Evolutionary conservation across 192 early-diverging fungal species (phyloP).

Genomic region (Backusella liffmaniae): DNA sequence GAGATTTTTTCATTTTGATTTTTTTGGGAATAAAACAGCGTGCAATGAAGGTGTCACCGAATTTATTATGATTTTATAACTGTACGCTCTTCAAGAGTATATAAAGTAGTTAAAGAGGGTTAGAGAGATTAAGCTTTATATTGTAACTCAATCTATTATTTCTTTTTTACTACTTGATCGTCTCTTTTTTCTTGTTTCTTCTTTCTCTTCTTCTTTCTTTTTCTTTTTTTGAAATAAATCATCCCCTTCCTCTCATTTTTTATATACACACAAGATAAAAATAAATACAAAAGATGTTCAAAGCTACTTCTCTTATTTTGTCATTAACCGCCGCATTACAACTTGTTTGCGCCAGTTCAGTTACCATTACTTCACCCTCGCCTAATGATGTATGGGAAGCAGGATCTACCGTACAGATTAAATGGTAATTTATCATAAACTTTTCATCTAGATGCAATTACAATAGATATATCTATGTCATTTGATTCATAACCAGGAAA

Average conservation of each 20-base stretch:
- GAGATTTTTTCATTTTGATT: neutral
- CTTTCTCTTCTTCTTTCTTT: neutral
- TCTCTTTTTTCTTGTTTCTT: neutral
- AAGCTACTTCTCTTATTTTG: neutral
- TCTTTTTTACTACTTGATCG: neutral
- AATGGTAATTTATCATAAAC: conserved; percentile 8
- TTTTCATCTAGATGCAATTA: neutral
- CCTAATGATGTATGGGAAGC: conserved; percentile 9
- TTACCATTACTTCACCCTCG: conserved; percentile 2
- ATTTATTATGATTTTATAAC: neutral
- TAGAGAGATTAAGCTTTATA: neutral
- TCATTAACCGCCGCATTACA: neutral
- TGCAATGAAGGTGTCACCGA: neutral
- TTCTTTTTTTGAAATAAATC: neutral
- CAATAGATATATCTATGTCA: neutral
- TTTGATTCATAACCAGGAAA: neutral
- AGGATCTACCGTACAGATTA: conserved; percentile 16
- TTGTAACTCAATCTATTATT: neutral
- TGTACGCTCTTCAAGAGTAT: neutral
- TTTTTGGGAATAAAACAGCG: conserved; percentile 7
- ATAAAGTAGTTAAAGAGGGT: neutral
- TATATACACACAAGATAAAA: neutral
- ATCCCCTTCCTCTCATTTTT: neutral
- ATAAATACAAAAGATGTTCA: neutral
- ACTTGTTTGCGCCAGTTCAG: conserved; percentile 2